phyloP scores from a whole-genome alignment of 352 stramenopile genomes.

The Phytophthora europaea region DNA sequence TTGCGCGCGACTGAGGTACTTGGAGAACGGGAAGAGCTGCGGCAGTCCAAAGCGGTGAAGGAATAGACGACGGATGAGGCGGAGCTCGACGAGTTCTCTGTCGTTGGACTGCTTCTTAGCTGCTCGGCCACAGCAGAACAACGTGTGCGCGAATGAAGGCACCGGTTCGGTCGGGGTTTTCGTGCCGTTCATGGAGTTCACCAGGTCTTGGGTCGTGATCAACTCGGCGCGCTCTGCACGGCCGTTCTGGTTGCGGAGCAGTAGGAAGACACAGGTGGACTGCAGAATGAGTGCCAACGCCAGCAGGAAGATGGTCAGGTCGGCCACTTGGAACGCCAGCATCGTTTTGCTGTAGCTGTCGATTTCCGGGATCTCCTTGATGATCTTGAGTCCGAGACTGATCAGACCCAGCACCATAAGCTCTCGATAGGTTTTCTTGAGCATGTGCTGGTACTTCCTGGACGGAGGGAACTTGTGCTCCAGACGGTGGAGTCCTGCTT shows the following conservation, averaged over 20 bases:
- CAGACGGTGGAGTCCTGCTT: conserved; percentile 54
- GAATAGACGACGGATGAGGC: conserved; percentile 54
- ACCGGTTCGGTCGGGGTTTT: not conserved
- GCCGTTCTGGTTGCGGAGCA: conserved; percentile 48
- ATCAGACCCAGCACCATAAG: conserved; percentile 70
- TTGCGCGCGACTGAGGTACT: conserved; percentile 75
- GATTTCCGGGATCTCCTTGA: conserved; percentile 44
- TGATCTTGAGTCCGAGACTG: conserved; percentile 57
- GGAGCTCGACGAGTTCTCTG: conserved; percentile 38
- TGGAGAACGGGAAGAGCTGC: conserved; percentile 69
- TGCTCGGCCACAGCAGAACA: conserved; percentile 20
- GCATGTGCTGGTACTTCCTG: conserved; percentile 71
- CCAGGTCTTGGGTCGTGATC: conserved; percentile 45
- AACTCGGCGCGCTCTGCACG: conserved; percentile 51
- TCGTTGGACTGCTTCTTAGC: conserved; percentile 24
- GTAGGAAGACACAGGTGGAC: conserved; percentile 50
- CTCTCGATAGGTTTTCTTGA: conserved; percentile 69
- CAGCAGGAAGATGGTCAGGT: conserved; percentile 65
- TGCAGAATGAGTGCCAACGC: conserved; percentile 59
- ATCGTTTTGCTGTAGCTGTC: conserved; percentile 46
- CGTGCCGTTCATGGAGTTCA: conserved; percentile 21
- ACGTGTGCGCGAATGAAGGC: conserved; percentile 15
- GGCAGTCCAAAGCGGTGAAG: conserved; percentile 50
- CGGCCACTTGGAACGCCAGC: conserved; percentile 59
- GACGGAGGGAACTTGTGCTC: conserved; percentile 57